Conservation (phyloP, 176 grass and related monocot species). For the Aegilops speltoides region DNA sequence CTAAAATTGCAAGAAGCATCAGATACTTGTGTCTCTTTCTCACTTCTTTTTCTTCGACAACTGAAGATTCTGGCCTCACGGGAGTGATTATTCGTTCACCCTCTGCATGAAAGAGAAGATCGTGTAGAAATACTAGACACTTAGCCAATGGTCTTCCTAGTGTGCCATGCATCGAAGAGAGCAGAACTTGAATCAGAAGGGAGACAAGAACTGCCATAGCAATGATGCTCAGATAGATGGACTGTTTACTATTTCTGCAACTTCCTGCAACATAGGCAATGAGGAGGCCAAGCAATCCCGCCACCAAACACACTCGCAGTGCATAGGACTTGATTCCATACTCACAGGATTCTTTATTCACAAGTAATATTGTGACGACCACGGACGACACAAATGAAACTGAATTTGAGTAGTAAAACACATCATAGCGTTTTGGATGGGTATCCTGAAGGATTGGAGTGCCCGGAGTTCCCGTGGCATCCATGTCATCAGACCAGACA, state of each 20-base stretch:
- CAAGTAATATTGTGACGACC: constrained; percentile 36
- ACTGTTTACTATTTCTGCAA: constrained; percentile 15
- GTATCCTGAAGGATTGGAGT: constrained; percentile 31
- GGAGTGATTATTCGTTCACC: neutral
- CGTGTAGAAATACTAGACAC: neutral
- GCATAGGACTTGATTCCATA: constrained; percentile 42
- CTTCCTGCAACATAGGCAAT: constrained; percentile 39
- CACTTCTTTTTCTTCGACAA: neutral
- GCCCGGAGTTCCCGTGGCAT: neutral
- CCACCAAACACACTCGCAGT: constrained; percentile 31
- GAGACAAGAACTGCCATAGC: constrained; percentile 15
- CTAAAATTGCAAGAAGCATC: constrained; percentile 56
- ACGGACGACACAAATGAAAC: constrained; percentile 37
- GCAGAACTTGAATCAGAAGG: constrained; percentile 33
- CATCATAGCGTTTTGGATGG: constrained; percentile 15
- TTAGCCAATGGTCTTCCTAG: neutral
- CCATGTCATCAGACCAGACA: constrained; percentile 36
- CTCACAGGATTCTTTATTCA: constrained; percentile 43
- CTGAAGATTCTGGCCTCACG: neutral
- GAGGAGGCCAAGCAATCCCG: constrained; percentile 35
- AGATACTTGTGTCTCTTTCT: constrained; percentile 37
- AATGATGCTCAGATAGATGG: constrained; percentile 32
- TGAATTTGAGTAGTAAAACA: constrained; percentile 50
- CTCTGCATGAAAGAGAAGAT: no score
- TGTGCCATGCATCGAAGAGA: constrained; percentile 10